These are phyloP conservation scores for Graphilbum fragrans DNA, from an alignment of 2,329 filamentous ascomycete species.

Conservation along the genomic window DNA sequence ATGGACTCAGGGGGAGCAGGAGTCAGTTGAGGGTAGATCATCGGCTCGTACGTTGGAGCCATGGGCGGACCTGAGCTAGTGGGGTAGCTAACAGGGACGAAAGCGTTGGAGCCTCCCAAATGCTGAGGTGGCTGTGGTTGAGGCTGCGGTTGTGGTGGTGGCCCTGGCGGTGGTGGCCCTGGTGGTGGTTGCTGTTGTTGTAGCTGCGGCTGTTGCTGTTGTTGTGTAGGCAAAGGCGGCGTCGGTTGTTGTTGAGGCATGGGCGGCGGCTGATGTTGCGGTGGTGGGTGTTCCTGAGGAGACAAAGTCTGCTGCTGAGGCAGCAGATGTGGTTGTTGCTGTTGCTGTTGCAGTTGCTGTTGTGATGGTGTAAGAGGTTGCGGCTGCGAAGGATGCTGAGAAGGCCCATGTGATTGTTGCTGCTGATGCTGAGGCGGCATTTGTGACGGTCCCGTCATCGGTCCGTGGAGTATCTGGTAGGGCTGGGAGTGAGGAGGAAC, in stretches of 20 bases:
- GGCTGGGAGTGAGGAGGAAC: neutral
- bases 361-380: constrained; percentile 9
- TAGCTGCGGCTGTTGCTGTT: constrained; percentile 9
- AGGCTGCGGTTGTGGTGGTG: neutral
- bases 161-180: neutral
- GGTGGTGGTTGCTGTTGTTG: constrained; percentile 34
- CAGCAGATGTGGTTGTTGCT: constrained; percentile 1
- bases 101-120: constrained; percentile 14
- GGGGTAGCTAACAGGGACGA: neutral
- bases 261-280: neutral
- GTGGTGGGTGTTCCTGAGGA: constrained; percentile 5
- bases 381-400: neutral
- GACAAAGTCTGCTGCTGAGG: constrained; percentile 9
- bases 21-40: constrained; percentile 12
- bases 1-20: constrained; percentile 24
- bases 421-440: neutral
- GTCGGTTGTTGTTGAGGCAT: constrained; percentile 10
- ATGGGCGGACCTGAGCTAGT: neutral
- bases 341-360: neutral
- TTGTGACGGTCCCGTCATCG: neutral
- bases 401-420: neutral
- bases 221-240: neutral
- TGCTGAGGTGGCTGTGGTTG: constrained; percentile 25
- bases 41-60: constrained; percentile 18
- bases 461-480: neutral